A percentile compares a stretch with the other conserved stretches of the same genome.
phyloP scores from a whole-genome alignment of 768 basidiomycete genomes.

The Trametes coccinea region DNA sequence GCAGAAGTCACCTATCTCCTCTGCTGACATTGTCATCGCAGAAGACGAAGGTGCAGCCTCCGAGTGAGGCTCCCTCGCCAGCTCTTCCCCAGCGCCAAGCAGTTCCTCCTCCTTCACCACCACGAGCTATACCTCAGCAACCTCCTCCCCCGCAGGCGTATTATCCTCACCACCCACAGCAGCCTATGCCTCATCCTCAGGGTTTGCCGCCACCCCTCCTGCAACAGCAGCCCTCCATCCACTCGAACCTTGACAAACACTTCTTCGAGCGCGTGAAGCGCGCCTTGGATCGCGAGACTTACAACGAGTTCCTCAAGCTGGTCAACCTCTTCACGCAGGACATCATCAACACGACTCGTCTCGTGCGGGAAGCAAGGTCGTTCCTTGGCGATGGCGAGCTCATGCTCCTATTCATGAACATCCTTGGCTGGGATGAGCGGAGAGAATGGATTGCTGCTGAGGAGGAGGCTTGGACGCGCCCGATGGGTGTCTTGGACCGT shows the following conservation, averaged over 20 bases:
- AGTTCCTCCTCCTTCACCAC: constrained; percentile 31
- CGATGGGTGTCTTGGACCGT: constrained; percentile 31
- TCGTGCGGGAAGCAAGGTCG: constrained; percentile 77
- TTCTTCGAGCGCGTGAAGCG: constrained; percentile 93
- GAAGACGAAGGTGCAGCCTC: constrained; percentile 32
- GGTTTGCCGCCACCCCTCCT: constrained; percentile 11
- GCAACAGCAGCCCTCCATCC: constrained; percentile 18
- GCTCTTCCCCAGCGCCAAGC: constrained; percentile 31
- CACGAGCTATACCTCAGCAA: constrained; percentile 23
- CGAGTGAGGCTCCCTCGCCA: constrained; percentile 30
- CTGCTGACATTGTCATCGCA: not conserved
- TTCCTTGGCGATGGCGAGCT: constrained; percentile 78
- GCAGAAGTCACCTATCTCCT: not conserved
- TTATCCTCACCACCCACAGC: constrained; percentile 21
- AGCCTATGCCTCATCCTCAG: constrained; percentile 17
- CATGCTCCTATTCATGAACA: constrained; percentile 77
- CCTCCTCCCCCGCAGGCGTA: constrained; percentile 10
- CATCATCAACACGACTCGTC: constrained; percentile 81
- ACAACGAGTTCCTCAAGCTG: constrained; percentile 94
- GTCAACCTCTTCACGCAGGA: constrained; percentile 95
- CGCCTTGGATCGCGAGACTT: constrained; percentile 70
- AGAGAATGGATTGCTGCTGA: constrained; percentile 39
- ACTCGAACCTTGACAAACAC: constrained; percentile 57
- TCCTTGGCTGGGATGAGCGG: constrained; percentile 86
- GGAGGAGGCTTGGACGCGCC: constrained; percentile 34